Evolutionary conservation across 495 filamentous ascomycete species (phyloP), one percentile per base, ranked within the genome.

Genomic region (Trypethelium eluteriae): DNA sequence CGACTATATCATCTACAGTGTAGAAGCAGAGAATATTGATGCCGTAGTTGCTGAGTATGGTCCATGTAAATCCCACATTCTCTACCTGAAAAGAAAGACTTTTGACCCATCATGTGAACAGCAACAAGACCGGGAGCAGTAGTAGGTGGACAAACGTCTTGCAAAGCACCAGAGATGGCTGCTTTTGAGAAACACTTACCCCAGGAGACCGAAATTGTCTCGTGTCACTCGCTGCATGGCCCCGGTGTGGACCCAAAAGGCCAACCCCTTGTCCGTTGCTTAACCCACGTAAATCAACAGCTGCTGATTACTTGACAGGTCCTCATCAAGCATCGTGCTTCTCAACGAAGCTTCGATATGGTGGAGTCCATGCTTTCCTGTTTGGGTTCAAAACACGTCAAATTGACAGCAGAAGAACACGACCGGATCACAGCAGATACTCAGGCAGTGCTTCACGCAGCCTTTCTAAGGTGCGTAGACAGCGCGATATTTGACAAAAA

Each of bases 401-500:
- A 91, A 70, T 87, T 98, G 63, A 89, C 88, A 3, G 93, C 92
- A 18, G 82, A 86, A 69, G 84, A 91, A 75, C 94, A 98, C 72
- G 94, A 98, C 77, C 89, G 90, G 59, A 98, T 98, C 76, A 98
- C 94, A 1, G 94, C 94, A 46, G 94, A 98, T 75, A 98, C 94
- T 2, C 94, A 98, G 74, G 95, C 94, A 35, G 94, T 98, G 49
- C 98, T 94, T 2, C 94, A 98, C 78, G 94, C 92, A 9, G 94
- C 95, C 16, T 98, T 98, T 75, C 81, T 98, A 11, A 75, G 71
- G 73, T 75, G n/a, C 14, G 63, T 49, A 9, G 3, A 25, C 32
- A 59, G 32, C 25, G 25, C 5, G 36, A 36, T 35, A 2, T 6
- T 59, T 7, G 5, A 36, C 2, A 35, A 6, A 35, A 10, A 35